A percentile compares a stretch with the other conserved stretches of the same genome.
Conservation (phyloP, 805 yeast genomes). For the Yamadazyma phyllophila region DNA sequence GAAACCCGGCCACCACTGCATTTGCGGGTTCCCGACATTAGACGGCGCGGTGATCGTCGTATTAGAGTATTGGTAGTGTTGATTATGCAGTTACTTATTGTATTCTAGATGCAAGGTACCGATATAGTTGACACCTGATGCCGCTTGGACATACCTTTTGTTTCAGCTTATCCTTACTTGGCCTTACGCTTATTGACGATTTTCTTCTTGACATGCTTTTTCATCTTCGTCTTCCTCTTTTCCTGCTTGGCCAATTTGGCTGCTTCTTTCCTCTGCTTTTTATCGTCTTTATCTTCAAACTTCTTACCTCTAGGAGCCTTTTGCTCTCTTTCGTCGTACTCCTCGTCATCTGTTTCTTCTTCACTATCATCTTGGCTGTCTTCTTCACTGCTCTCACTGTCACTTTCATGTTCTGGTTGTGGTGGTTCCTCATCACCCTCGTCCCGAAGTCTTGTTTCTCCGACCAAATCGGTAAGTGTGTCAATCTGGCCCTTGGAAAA, state of each 20-base stretch:
- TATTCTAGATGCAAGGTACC: no score
- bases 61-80: no score
- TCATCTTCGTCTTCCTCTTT: slow-evolving; percentile 41
- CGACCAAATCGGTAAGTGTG: slow-evolving; percentile 64
- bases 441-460: slow-evolving; percentile 12
- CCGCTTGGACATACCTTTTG: no score
- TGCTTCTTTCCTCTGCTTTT: slow-evolving; percentile 41
- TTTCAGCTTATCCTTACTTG: slow-evolving; percentile 11
- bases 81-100: no score
- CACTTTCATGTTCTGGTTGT: slow-evolving; percentile 27
- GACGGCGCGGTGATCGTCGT: no score
- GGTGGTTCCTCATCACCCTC: slow-evolving; percentile 20
- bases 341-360: slow-evolving; percentile 30
- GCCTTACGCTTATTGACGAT: slow-evolving; percentile 66
- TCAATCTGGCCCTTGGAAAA: slow-evolving; percentile 78
- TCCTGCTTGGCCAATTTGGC: slow-evolving; percentile 30
- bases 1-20: neutral
- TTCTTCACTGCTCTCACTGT: slow-evolving; percentile 63
- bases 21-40: no score
- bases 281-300: slow-evolving; percentile 51
- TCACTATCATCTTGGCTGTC: slow-evolving; percentile 23
- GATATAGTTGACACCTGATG: no score
- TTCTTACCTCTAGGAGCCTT: slow-evolving; percentile 62
- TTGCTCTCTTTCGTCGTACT: slow-evolving; percentile 59
- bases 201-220: slow-evolving; percentile 30